Percentiles rank a stretch among this genome's conserved stretches.
phyloP scores from a whole-genome alignment of 306 rosid species.

The Cyamopsis tetragonoloba region DNA sequence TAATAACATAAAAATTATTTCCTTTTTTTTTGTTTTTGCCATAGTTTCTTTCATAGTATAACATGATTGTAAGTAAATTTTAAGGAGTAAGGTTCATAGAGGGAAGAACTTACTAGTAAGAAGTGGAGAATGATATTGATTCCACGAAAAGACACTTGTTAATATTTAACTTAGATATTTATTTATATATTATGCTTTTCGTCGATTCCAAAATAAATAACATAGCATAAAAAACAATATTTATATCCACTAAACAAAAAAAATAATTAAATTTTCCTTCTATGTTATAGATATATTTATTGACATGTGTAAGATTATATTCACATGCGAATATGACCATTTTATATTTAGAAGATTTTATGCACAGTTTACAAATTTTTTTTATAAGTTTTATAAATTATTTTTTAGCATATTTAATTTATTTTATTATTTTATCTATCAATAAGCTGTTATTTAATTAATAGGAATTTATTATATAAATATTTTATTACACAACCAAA shows the following conservation, averaged over 20 bases:
- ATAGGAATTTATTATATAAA: too few relatives aligned
- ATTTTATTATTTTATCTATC: too few relatives aligned
- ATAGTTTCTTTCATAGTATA: not conserved
- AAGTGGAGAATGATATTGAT: slow-evolving; percentile 18
- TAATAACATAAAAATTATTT: not conserved
- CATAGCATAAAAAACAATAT: too few relatives aligned
- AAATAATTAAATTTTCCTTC: not conserved
- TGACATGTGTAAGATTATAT: not conserved
- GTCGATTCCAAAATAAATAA: not conserved
- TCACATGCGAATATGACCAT: not conserved
- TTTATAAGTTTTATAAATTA: too few relatives aligned
- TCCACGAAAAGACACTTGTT: slow-evolving; percentile 19
- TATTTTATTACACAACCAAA: too few relatives aligned
- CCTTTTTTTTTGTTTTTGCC: not conserved
- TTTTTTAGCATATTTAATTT: too few relatives aligned
- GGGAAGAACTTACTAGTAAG: not conserved
- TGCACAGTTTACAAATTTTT: too few relatives aligned
- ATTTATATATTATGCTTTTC: not conserved
- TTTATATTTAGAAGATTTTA: slow-evolving; percentile 11
- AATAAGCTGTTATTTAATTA: too few relatives aligned
- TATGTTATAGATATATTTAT: not conserved
- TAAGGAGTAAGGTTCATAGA: not conserved
- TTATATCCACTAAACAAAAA: not conserved
- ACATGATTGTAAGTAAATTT: not conserved
- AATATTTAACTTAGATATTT: not conserved